Base-by-base conservation (phyloP, 352 stramenopile genomes). In the Halophytophthora polymorphica region DNA sequence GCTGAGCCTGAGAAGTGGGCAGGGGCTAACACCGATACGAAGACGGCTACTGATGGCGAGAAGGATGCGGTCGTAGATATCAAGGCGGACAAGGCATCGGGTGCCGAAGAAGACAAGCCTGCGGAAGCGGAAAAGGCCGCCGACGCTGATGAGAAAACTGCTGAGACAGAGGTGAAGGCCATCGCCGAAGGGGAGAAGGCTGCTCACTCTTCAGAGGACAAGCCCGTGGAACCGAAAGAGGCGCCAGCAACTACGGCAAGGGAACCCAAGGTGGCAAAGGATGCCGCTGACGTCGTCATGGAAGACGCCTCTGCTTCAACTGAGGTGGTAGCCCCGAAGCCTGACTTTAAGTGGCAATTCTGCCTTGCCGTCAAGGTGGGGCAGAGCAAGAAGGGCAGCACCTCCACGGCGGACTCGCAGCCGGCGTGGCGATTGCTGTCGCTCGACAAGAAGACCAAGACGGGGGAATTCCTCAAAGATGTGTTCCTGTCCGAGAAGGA, bases 401-500 rank as follows among this genome's bases (percentile, higher is more conserved):
- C 37, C 21, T 18, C 19, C 21, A 23, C 36, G 2, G 51, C 64
- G 39, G 57, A 68, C 5, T 7, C 7, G 1, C 38, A 48, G 7
- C 10, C 14, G 4, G n/a, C 64, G 22, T 90, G 80, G 80, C 75
- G 77, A 33, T 59, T 90, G 33, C 55, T 88, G 3, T 71, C 73
- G 5, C 50, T 90, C 23, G 69, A 78, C 28, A 81, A 37, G 37
- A 53, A 75, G 14, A 73, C 47, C n/a, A 42, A 79, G 7, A 56
- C 50, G 10, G 65, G 73, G 6, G 69, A 88, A 50, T 88, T 86
- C 50, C 45, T 84, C 4, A 50, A 77, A n/a, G 64, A 82, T 42
- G 45, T 85, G 3, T 73, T 72, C 29, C 45, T 89, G 37, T 83
- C 64, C 4, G 66, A 86, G 6, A 61, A 85, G 15, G 67, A 89